Base-by-base conservation (phyloP, 148 eudicot genomes). In the Persicaria tinctoria region DNA sequence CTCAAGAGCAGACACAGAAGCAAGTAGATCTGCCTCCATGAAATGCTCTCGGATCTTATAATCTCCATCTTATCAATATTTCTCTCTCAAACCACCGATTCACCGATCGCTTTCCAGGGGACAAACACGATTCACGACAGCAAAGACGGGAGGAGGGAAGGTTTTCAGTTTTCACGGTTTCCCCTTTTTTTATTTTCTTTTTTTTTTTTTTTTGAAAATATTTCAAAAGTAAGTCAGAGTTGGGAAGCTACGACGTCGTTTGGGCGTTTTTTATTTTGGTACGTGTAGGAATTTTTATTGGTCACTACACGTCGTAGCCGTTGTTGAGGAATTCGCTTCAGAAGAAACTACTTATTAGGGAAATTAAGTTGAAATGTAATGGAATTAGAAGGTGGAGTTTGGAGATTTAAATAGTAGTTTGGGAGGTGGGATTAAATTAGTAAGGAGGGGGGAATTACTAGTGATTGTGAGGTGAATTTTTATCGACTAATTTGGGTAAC, bases 251-350 rank as follows among this genome's bases (percentile, higher is more conserved):
- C 68, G 68, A 60, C 68, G 68, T 12, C 63, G 63, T 57, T 57
- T 57, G 1, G 41, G 41, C 41, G 41, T 32, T 1, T 1, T 32
- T 32, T 32, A 32, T 32, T 17, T 6, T 57, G 32, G 5, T 60
- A 60, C 44, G 68, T 60, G 68, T 23, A 10, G 9, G 68, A 5
- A 32, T 9, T 60, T 8, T 60, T 23, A 60, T 60, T 60, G 68
- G 41, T 60, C 10, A 16, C 27, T 60, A 60, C 68, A 60, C 68
- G 68, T 60, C 68, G 68, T 60, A 60, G 68, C 68, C 68, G 14
- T 13, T 13, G 23, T 7, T 60, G 23, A 13, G 44, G 0, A 27
- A 27, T 60, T 27, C 5, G 68, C 68, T 60, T 60, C 4, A 23
- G 44, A 60, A 9, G 8, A 60, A 18, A 59, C 66, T 8, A 54